Percentiles rank a stretch among this genome's conserved stretches.
Conservation (phyloP, 2,329 filamentous ascomycete genomes). For the Hortaea sp. region DNA sequence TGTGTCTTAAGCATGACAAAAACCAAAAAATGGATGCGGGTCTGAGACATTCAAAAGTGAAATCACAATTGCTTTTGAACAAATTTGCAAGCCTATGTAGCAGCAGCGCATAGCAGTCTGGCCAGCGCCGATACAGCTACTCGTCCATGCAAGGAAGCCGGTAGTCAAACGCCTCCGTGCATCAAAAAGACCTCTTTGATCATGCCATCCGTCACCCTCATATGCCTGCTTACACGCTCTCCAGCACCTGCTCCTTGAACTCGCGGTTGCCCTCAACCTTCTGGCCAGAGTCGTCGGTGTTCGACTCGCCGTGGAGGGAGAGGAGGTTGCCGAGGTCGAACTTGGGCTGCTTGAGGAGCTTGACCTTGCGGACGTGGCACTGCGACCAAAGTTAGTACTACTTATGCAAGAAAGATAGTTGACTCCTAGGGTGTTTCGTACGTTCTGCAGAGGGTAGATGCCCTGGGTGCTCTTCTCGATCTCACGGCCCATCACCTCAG, state of each 20-base stretch:
- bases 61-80: background rate
- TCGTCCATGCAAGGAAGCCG: slow-evolving; percentile 4
- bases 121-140: background rate
- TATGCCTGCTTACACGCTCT: slow-evolving; percentile 67
- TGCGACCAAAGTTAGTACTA: slow-evolving; percentile 37
- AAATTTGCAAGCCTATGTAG: background rate
- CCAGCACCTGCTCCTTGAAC: slow-evolving; percentile 97
- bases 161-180: slow-evolving; percentile 11
- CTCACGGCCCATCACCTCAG: slow-evolving; percentile 97
- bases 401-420: slow-evolving; percentile 97
- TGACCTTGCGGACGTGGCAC: slow-evolving; percentile 99
- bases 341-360: slow-evolving; percentile 97
- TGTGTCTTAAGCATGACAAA: too few species aligned
- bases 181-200: slow-evolving; percentile 15
- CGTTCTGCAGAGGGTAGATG: slow-evolving; percentile 99
- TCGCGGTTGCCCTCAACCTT: slow-evolving; percentile 77
- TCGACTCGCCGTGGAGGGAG: slow-evolving; percentile 94
- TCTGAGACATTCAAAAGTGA: background rate
- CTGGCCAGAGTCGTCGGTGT: slow-evolving; percentile 90
- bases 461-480: slow-evolving; percentile 99
- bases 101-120: background rate
- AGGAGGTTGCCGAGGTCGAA: slow-evolving; percentile 96
- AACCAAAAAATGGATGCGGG: too few species aligned
- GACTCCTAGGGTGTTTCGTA: slow-evolving; percentile 81
- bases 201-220: background rate